phyloP scores from a whole-genome alignment of 176 grass and related monocot species.

The Ensete glaucum region DNA sequence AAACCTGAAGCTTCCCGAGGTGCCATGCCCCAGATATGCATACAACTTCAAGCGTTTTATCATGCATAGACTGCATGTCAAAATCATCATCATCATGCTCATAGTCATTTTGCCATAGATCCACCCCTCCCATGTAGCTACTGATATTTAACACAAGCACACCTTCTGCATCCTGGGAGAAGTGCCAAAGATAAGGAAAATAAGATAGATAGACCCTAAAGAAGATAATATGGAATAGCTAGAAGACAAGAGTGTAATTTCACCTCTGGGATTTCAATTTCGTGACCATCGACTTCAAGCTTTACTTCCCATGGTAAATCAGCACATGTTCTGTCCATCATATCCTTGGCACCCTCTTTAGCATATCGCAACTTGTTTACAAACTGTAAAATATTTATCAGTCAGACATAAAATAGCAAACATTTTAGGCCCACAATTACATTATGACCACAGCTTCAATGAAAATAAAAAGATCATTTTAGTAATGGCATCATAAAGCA shows the following conservation, averaged over 20 bases:
- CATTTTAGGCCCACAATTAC: not conserved
- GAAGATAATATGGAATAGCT: constrained; percentile 7
- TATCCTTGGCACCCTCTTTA: constrained; percentile 97
- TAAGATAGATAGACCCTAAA: not conserved
- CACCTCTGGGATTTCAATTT: constrained; percentile 80
- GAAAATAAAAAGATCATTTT: no score
- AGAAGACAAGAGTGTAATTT: constrained; percentile 12
- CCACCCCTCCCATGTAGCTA: constrained; percentile 97
- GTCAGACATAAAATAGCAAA: not conserved
- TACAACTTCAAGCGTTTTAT: constrained; percentile 87
- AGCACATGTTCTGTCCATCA: constrained; percentile 79
- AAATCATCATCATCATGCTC: constrained; percentile 59
- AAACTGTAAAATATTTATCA: constrained; percentile 36
- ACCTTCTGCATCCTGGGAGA: constrained; percentile 81
- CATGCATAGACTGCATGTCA: constrained; percentile 70
- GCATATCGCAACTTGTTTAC: constrained; percentile 96
- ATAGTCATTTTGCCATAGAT: constrained; percentile 83
- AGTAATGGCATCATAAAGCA: no score
- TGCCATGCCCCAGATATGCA: constrained; percentile 94
- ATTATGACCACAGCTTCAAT: no score
- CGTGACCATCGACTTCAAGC: constrained; percentile 86
- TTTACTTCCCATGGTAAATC: constrained; percentile 83
- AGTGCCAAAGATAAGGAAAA: constrained; percentile 12
- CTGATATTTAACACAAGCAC: constrained; percentile 83
- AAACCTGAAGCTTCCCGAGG: constrained; percentile 91